Base-by-base conservation (phyloP, 257 asterid species). In the Lavandula angustifolia region DNA sequence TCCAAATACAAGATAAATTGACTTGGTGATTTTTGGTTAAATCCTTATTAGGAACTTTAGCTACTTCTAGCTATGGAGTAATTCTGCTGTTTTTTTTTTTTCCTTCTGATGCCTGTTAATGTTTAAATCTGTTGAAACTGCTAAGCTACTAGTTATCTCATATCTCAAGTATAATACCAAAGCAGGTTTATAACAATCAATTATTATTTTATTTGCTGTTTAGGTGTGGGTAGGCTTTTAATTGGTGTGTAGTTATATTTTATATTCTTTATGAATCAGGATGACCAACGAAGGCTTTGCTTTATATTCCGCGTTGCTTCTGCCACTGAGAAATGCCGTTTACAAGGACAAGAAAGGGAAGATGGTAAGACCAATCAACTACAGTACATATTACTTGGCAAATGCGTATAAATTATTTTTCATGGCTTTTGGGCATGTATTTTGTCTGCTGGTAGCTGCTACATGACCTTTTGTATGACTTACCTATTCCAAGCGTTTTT, bases 301-400 rank as follows among this genome's bases (percentile, higher is more conserved):
- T 74, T 74, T 90, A 6, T 90, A 87, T 79, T 92, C 92, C 70
- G 94, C 97, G 50, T 72, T 94, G 76, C 71, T 90, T 72, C 82
- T 84, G 55, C 97, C 97, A 12, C 64, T 87, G 57, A 78, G 87
- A 75, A 74, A 76, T 49, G 55, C 85, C 52, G 72, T 71, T 35
- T 90, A 86, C 82, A 74, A n/a, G 74, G 96, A 81, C 77, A 75
- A 60, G 66, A 94, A 87, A 74, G 82, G 77, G 59, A 94, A 86
- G 78, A 68, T 64, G 95, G 96, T 86, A 77, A 71, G 74, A 41
- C 46, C 29, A 33, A n/a, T 42, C 18, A 14, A 47, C 50, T 62
- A 35, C 68, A 63, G 9, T 51, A n/a, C 42, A 38, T 44, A 13
- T 43, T 40, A 7, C 62, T 34, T 54, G 41, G 13, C 41, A 43